phyloP scores from a whole-genome alignment of 2,329 filamentous ascomycete species.

The Cryphonectria parasitica region DNA sequence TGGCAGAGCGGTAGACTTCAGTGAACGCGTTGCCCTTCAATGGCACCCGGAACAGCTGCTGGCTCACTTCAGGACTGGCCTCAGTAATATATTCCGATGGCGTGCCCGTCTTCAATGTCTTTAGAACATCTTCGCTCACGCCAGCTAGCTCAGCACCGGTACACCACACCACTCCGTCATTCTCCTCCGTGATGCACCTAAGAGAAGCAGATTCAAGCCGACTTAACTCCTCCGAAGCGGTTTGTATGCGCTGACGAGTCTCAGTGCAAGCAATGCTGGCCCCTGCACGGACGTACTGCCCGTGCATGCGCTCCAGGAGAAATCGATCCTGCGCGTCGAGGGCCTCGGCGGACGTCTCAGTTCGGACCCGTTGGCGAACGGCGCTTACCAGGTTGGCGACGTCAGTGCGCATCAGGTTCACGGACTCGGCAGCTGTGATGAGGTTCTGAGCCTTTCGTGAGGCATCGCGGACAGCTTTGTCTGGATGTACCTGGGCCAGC shows the following conservation, averaged over 20 bases:
- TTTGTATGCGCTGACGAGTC: not conserved
- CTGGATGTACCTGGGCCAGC: not conserved
- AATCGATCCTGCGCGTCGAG: not conserved
- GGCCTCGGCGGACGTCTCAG: not conserved
- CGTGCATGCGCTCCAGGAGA: not conserved
- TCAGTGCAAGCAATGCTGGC: not conserved
- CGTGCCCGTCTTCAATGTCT: not conserved
- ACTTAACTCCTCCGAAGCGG: not conserved
- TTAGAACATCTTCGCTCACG: not conserved
- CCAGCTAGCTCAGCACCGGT: not conserved
- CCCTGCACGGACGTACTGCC: not conserved
- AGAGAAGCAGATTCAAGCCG: not conserved
- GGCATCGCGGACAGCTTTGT: not conserved
- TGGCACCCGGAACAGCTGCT: not conserved
- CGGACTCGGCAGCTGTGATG: not conserved
- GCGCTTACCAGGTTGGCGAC: not conserved
- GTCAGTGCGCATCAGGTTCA: not conserved
- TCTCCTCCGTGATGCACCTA: not conserved
- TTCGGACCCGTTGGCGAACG: not conserved
- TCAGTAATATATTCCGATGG: not conserved
- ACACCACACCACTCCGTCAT: not conserved
- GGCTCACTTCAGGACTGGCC: not conserved
- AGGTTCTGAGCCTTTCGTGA: not conserved
- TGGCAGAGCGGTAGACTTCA: not conserved
- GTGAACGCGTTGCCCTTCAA: not conserved